Evolutionary conservation across 2,329 filamentous ascomycete species (phyloP), one percentile per base, ranked within the genome.

Genomic region (Pyrenophora tritici-repentis): DNA sequence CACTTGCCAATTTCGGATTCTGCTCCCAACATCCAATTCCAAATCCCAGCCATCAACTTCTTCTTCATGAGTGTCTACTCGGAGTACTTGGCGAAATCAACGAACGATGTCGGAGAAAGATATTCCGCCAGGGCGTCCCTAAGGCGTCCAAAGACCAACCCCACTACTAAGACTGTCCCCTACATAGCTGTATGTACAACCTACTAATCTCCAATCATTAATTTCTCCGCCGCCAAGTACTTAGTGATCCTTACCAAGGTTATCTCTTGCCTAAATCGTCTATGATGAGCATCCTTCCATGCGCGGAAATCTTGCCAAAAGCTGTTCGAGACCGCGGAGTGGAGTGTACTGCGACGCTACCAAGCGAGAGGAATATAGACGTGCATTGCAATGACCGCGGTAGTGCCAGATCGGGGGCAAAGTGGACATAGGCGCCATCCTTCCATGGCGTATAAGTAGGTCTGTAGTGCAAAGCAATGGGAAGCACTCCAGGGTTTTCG

Each of bases 171-270:
- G 7, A 12, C 26, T 9, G 10, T 13, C 4, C 26, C 26, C 26
- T 13, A 29, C 7, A 3, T 29, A 20, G 18, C 5, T 20, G 18
- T 18, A 18, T 3, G 26, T 29, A 29, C 26, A 10, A 29, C 7
- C 16, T 37, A 31, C 18, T 14, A 18, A 40, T 37, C 40, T 39
- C 59, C 61, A 66, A 65, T 66, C 56, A 49, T 52, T 52, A 58
- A 54, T 66, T 66, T 64, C 56, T 66, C 61, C 63, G 59, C 35
- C 42, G 56, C 58, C 56, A 57, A 61, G 56, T 14, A 22, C 26
- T 17, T 29, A 29, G 9, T 2, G 13, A 13, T 12, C 26, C 18
- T 42, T 20, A 35, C 44, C 42, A 51, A 42, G 47, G 16, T 35
- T 35, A 54, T 42, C 42, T 45, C 43, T 51, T 58, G 40, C 47